Conservation (phyloP, 495 filamentous ascomycete species). For the Trichoderma parareesei region DNA sequence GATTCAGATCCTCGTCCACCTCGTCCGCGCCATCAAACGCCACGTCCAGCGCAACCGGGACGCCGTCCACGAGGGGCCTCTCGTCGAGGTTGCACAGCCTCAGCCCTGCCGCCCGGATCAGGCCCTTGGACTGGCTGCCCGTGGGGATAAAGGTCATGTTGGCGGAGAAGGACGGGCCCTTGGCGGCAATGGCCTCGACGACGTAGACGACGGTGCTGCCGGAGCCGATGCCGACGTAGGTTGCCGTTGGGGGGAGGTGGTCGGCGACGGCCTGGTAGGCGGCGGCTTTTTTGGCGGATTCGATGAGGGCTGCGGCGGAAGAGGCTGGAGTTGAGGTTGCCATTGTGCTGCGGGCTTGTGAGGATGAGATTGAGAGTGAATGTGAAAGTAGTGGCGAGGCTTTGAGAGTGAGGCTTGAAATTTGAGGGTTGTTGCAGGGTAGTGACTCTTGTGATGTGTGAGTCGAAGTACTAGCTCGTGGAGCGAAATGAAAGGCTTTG, state of each 20-base stretch:
- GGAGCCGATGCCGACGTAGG: conserved; percentile 84
- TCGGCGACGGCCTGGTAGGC: conserved; percentile 77
- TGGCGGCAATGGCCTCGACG: conserved; percentile 81
- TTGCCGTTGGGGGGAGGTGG: conserved; percentile 64
- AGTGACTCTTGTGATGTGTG: no score
- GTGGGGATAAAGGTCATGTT: conserved; percentile 80
- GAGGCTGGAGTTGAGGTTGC: not conserved
- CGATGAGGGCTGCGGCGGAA: conserved; percentile 40
- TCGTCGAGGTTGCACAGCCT: conserved; percentile 70
- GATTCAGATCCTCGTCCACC: conserved; percentile 89
- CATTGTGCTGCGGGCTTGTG: no score
- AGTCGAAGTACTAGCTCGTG: no score
- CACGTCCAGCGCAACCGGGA: conserved; percentile 49
- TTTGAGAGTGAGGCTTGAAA: no score
- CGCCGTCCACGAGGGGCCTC: conserved; percentile 41
- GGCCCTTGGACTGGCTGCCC: conserved; percentile 76
- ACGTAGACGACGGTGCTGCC: conserved; percentile 93
- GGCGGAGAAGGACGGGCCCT: conserved; percentile 49
- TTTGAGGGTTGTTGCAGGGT: no score
- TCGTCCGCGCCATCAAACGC: conserved; percentile 95
- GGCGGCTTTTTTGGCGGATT: conserved; percentile 76
- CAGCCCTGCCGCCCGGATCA: conserved; percentile 71
- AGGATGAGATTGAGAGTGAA: no score
- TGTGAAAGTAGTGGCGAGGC: no score
- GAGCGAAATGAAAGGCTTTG: no score